Evolutionary conservation across 1,284 basidiomycete genomes (phyloP), one percentile per base, ranked within the genome.

Genomic region (Cutaneotrichosporon mucoides): DNA sequence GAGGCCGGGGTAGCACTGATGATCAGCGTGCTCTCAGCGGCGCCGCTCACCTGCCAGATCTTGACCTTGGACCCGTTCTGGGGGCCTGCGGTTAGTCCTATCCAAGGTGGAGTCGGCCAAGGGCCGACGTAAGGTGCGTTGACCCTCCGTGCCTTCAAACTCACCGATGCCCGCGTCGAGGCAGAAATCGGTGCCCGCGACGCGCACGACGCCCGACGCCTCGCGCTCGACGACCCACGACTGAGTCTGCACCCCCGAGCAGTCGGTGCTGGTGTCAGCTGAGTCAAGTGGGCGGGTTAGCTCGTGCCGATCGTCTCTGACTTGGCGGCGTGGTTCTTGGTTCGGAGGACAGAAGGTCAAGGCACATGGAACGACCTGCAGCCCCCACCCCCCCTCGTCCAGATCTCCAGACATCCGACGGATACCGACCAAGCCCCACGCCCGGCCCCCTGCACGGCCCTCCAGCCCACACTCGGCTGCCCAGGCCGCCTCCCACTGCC

Each of bases 101-200:
- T 24, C 24, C 24, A 24, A 24, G 38, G 12, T 12, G 12, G 38
- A 40, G 12, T 9, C 8, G 12, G 38, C 38, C 38, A 12, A 40
- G 8, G 38, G 38, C 12, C 38, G 9, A 40, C 38, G 9, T 8
- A 8, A 9, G 8, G 9, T 40, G 38, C 38, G 8, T 8, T 12
- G 12, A 8, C 12, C 38, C 38, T 40, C 9, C 38, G 9, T 40
- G 9, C 38, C 8, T 40, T 12, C 8, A 33, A 4, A 62, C 60
- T 33, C 9, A 62, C 59, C 57, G 6, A 51, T 45, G 4, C 64
- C 62, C 1, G 72, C 67, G 56, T 72, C 72, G 35, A 71, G 62
- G 57, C 72, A 74, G 54, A 59, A 69, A 57, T 71, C 64, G 35
- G 62, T 66, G n/a, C 66, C 65, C 1, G 67, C 65, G 33, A 72